A percentile compares a stretch with the other conserved stretches of the same genome.
Evolutionary conservation across 176 grass and related monocot genomes (phyloP).

Genomic region (Rhynchospora breviuscula): DNA sequence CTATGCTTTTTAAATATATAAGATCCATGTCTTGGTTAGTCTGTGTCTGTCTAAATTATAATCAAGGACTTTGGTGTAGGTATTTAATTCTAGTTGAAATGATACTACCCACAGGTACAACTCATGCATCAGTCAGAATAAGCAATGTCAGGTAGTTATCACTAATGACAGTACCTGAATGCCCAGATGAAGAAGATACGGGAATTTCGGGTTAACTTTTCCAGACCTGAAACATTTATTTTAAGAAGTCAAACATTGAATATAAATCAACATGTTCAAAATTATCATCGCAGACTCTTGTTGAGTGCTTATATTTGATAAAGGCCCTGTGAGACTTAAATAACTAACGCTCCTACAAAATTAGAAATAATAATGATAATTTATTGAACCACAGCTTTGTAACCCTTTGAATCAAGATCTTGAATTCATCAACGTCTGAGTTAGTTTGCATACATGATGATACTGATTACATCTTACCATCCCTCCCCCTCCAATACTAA

Average conservation of each 20-base stretch:
- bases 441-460: not conserved
- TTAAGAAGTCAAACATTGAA: not conserved
- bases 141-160: not conserved
- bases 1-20: not conserved
- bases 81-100: not conserved
- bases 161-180: conserved; percentile 54
- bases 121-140: not conserved
- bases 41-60: not conserved
- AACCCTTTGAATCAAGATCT: not conserved
- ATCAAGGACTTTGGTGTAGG: not conserved
- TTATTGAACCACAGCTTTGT: not conserved
- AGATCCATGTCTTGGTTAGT: not conserved
- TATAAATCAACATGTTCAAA: not conserved
- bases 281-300: not conserved
- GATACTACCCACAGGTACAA: not conserved
- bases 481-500: not conserved
- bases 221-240: conserved; percentile 66
- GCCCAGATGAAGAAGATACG: conserved; percentile 95
- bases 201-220: conserved; percentile 57
- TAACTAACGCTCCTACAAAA: not conserved
- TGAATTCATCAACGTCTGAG: not conserved
- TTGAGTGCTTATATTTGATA: not conserved
- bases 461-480: not conserved
- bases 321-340: not conserved
- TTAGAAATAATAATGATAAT: not conserved